A percentile compares a stretch with the other conserved stretches of the same genome.
phyloP scores from a whole-genome alignment of 495 filamentous ascomycete genomes.

The Aspergillus campestris region DNA sequence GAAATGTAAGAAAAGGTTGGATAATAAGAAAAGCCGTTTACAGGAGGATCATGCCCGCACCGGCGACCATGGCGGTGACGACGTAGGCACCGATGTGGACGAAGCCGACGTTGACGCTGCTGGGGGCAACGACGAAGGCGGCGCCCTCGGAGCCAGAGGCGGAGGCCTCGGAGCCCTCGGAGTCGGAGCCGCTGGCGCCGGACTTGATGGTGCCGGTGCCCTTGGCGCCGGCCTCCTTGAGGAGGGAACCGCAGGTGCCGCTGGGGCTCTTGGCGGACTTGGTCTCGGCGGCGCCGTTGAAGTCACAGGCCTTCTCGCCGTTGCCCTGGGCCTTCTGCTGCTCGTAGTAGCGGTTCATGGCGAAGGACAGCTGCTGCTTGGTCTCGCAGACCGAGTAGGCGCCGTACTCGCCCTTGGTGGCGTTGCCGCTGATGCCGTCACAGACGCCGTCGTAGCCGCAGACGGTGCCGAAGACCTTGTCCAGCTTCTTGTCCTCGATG shows the following conservation, averaged over 20 bases:
- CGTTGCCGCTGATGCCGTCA: constrained; percentile 62
- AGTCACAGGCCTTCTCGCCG: constrained; percentile 60
- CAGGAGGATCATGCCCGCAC: constrained; percentile 62
- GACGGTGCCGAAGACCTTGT: constrained; percentile 61
- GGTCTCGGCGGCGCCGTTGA: constrained; percentile 55
- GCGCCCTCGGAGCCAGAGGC: constrained; percentile 7
- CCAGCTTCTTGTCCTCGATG: constrained; percentile 45
- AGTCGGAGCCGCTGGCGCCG: constrained; percentile 10
- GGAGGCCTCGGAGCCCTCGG: constrained; percentile 3
- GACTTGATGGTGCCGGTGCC: constrained; percentile 57
- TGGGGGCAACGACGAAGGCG: constrained; percentile 15
- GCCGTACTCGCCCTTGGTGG: constrained; percentile 66
- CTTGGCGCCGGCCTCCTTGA: constrained; percentile 50
- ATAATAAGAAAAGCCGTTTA: constrained; percentile 28
- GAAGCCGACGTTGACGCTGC: constrained; percentile 47
- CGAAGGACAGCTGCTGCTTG: constrained; percentile 69
- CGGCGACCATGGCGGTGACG: constrained; percentile 55
- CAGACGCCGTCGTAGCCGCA: constrained; percentile 58
- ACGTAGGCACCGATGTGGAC: constrained; percentile 56
- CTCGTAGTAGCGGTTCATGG: constrained; percentile 72
- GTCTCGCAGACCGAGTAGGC: constrained; percentile 77
- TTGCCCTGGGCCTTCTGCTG: constrained; percentile 40
- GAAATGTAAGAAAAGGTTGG: not conserved
- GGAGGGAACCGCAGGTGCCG: constrained; percentile 43
- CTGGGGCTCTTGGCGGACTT: constrained; percentile 37